These are phyloP conservation scores for Galeopsis tetrahit DNA, from an alignment of 257 asterid genomes.

Conservation along the genomic window DNA sequence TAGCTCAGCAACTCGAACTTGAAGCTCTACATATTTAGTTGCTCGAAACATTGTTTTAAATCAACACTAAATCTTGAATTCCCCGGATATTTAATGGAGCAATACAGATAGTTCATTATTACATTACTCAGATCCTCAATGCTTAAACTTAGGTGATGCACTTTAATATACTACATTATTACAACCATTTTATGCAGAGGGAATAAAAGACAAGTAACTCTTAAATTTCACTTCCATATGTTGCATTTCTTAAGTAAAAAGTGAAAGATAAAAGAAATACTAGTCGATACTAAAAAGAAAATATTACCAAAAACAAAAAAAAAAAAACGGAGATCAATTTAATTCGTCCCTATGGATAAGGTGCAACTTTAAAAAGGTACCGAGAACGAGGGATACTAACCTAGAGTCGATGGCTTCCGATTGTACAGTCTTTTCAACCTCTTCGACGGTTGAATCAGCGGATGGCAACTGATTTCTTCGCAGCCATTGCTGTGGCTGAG, in stretches of 20 bases:
- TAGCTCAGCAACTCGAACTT: neutral
- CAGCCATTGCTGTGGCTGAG: constrained; percentile 77
- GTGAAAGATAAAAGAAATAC: no score
- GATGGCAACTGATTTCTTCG: constrained; percentile 60
- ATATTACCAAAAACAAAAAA: neutral
- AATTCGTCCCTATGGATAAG: neutral
- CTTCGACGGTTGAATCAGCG: constrained; percentile 52
- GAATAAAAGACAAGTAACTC: neutral
- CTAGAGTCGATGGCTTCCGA: constrained; percentile 71
- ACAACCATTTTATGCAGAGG: neutral
- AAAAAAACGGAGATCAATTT: neutral
- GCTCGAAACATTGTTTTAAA: neutral
- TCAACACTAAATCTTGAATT: constrained; percentile 10
- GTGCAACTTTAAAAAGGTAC: constrained; percentile 14
- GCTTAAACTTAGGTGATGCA: constrained; percentile 22
- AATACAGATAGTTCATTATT: constrained; percentile 11
- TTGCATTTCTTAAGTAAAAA: no score
- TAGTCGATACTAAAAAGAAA: neutral
- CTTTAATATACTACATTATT: neutral
- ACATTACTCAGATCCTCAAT: neutral
- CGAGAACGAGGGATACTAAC: constrained; percentile 31
- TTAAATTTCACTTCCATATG: neutral
- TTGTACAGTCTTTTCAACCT: constrained; percentile 77
- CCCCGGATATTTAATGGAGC: neutral
- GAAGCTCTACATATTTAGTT: neutral